Evolutionary conservation across 352 stramenopile genomes (phyloP).

Genomic region (Phytophthora tentaculata): DNA sequence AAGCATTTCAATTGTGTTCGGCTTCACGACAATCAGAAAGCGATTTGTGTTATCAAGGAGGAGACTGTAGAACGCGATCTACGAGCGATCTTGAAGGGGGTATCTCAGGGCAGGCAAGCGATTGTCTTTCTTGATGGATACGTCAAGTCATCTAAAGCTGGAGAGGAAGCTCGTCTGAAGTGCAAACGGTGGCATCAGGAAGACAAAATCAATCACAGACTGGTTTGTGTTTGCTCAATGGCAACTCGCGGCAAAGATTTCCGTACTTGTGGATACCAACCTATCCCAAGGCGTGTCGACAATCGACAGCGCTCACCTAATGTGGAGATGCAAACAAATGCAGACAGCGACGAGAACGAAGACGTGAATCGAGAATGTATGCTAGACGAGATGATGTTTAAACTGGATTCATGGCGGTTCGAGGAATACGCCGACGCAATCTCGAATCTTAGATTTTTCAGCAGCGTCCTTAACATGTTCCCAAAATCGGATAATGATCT

Average conservation of each 20-base stretch:
- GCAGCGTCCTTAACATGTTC: not conserved
- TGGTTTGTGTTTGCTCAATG: conserved; percentile 12
- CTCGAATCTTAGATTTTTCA: not conserved
- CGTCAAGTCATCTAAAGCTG: conserved; percentile 1
- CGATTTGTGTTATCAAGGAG: conserved; percentile 12
- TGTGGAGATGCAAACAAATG: too few relatives aligned
- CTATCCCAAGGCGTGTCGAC: not conserved
- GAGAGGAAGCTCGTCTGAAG: conserved; percentile 8
- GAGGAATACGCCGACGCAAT: conserved; percentile 1
- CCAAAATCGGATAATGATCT: not conserved
- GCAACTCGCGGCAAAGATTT: not conserved
- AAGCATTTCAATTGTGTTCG: conserved; percentile 16
- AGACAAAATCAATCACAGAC: conserved; percentile 8
- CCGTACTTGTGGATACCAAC: not conserved
- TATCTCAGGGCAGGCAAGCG: not conserved
- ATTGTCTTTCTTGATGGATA: conserved; percentile 26
- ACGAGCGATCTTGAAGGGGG: conserved; percentile 11
- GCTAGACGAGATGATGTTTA: conserved; percentile 1
- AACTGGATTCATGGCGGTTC: not conserved
- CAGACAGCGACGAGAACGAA: too few relatives aligned
- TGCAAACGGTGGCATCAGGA: conserved; percentile 6
- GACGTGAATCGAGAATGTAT: too few relatives aligned
- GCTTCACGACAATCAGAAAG: conserved; percentile 11
- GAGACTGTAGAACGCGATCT: not conserved
- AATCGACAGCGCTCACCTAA: too few relatives aligned